phyloP scores from a whole-genome alignment of 306 rosid genomes.

The Delonix regia region DNA sequence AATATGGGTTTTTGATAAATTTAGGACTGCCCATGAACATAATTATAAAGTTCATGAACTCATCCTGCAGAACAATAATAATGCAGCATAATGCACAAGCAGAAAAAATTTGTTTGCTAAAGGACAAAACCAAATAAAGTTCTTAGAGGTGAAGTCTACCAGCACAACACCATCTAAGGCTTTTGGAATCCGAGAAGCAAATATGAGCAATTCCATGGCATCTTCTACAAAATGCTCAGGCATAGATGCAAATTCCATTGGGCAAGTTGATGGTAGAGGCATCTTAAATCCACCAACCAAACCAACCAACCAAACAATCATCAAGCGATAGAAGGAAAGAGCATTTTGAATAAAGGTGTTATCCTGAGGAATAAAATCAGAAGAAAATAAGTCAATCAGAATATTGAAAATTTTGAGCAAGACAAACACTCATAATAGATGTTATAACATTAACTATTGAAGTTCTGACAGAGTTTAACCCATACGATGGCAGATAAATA shows the following conservation, averaged over 20 bases:
- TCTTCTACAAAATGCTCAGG: conserved; percentile 99
- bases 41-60: conserved; percentile 93
- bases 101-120: conserved; percentile 25
- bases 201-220: conserved; percentile 95
- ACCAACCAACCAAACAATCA: conserved; percentile 93
- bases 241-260: conserved; percentile 86
- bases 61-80: conserved; percentile 70
- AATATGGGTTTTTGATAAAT: conserved; percentile 85
- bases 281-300: conserved; percentile 97
- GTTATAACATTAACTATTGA: neutral
- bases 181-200: conserved; percentile 96
- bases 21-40: conserved; percentile 99
- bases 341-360: conserved; percentile 78
- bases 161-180: conserved; percentile 90
- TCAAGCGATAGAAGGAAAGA: conserved; percentile 81
- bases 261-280: conserved; percentile 86
- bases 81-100: neutral
- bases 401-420: conserved; percentile 26
- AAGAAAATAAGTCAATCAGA: conserved; percentile 20
- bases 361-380: conserved; percentile 57
- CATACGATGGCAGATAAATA: conserved; percentile 21
- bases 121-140: conserved; percentile 22
- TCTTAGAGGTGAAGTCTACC: conserved; percentile 48
- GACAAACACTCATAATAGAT: conserved; percentile 9
- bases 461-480: conserved; percentile 4